Evolutionary conservation across 2,329 filamentous ascomycete species (phyloP), one percentile per base, ranked within the genome.

Genomic region (Microcyclospora tardicrescens): DNA sequence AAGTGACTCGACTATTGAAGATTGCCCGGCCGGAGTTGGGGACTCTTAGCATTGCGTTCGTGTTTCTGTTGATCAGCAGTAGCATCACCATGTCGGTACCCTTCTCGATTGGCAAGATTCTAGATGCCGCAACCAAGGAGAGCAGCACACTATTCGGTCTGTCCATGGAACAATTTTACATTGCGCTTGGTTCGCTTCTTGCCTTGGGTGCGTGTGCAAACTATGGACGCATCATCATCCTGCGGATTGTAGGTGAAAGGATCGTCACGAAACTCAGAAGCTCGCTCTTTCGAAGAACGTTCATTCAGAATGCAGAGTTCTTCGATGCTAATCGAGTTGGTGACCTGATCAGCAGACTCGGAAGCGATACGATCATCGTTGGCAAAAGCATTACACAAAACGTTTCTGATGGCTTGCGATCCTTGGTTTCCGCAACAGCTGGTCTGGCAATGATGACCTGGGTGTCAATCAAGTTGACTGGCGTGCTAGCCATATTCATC

Each of bases 371-470:
- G 1, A 85, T 96, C 55, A 93, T 98, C 55, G 91, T 98, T 39
- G 91, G 89, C 57, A 98, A 98, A 64, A 94, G 86, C 54, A 94
- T 98, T 48, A 98, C 91, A 0, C 89, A 96, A 57, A 98, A 98
- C 57, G 67, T 98, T 36, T 96, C 89, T 5, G 91, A 98, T 62
- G 91, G 91, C n/a, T 71, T 98, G 37, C 75, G 91, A 43, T 81
- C 91, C 12, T 65, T 91, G 27, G 89, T 98, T 44, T 94, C 86
- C 49, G 91, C 91, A 49, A 77, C 75, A 27, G 89, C 89, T 42
- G 93, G 91, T 2, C 83, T 98, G 52, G 75, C 75, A 36, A 79
- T 93, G 60, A 98, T 98, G 91, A 76, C 84, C n/a, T 96, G 85
- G 71, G 83, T 94, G 43, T 94, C 85, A 58, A 72, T 93, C 39